These are phyloP conservation scores for Letharia lupina DNA, from an alignment of 495 filamentous ascomycete species.

Conservation along the genomic window DNA sequence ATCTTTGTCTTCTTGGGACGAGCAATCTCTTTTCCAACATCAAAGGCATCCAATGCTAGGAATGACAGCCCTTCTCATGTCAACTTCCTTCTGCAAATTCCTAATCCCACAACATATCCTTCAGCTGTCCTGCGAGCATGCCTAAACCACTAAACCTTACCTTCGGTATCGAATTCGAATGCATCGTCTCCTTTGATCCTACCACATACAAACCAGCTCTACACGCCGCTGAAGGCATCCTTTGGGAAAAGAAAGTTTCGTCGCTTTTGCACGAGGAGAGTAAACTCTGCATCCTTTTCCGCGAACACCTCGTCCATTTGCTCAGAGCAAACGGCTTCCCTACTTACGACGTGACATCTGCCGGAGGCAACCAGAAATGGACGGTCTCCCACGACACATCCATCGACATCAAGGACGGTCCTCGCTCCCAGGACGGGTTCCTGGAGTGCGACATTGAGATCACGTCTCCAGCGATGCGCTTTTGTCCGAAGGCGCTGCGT, in stretches of 20 bases:
- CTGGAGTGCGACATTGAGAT: constrained; percentile 8
- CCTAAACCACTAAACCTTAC: constrained; percentile 15
- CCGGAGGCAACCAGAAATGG: constrained; percentile 6
- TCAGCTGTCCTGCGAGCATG: not conserved
- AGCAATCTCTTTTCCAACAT: not conserved
- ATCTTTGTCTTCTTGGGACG: not conserved
- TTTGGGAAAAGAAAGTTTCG: not conserved
- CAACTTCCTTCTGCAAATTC: not conserved
- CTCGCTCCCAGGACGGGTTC: not conserved
- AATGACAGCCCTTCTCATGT: no score
- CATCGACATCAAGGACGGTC: not conserved
- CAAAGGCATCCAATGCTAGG: not conserved
- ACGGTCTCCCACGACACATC: constrained; percentile 6
- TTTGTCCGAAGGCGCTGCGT: not conserved
- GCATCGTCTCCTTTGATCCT: constrained; percentile 15
- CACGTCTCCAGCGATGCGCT: constrained; percentile 2
- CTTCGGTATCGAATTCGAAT: constrained; percentile 26
- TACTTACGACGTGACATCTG: not conserved
- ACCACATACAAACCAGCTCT: not conserved
- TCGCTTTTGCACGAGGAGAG: not conserved
- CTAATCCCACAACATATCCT: not conserved
- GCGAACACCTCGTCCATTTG: not conserved
- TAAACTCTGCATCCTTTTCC: not conserved
- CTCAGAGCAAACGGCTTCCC: not conserved
- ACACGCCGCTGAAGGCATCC: not conserved